Conservation (phyloP, 2,329 filamentous ascomycete species). For the Scytalidium lignicola region DNA sequence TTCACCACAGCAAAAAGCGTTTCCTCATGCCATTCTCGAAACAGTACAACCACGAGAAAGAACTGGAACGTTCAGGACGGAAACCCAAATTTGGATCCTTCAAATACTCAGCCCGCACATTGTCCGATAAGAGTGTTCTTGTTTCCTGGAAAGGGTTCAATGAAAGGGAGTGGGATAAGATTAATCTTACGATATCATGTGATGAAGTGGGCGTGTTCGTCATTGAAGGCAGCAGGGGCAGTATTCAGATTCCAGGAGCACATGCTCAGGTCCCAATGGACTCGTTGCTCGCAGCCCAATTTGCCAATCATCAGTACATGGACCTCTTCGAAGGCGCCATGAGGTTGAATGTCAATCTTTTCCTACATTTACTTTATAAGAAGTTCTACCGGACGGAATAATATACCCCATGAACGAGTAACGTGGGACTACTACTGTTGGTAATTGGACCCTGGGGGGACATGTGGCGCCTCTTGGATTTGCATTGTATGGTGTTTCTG, state of each 20-base stretch:
- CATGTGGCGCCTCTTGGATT: neutral
- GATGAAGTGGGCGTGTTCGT: constrained; percentile 93
- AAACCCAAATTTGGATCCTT: constrained; percentile 96
- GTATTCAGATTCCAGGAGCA: constrained; percentile 93
- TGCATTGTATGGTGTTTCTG: neutral
- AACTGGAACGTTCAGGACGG: constrained; percentile 85
- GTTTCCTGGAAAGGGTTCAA: constrained; percentile 84
- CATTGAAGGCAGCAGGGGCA: constrained; percentile 83
- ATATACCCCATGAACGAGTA: neutral
- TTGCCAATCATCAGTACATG: constrained; percentile 95
- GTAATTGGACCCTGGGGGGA: too few species aligned
- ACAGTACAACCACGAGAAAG: constrained; percentile 97
- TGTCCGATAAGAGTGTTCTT: constrained; percentile 90
- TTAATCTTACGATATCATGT: constrained; percentile 90
- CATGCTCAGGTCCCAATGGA: constrained; percentile 86
- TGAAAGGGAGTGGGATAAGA: constrained; percentile 81
- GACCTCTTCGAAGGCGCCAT: constrained; percentile 83
- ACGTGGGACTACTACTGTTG: too few species aligned
- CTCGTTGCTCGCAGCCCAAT: constrained; percentile 91
- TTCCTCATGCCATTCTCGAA: constrained; percentile 96
- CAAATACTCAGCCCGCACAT: constrained; percentile 88
- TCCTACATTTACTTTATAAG: constrained; percentile 96
- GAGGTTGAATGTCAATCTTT: constrained; percentile 90
- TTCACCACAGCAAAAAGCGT: constrained; percentile 64
- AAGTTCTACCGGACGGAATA: constrained; percentile 85